Conservation (phyloP, 768 basidiomycete genomes). For the Dioszegia hungarica region DNA sequence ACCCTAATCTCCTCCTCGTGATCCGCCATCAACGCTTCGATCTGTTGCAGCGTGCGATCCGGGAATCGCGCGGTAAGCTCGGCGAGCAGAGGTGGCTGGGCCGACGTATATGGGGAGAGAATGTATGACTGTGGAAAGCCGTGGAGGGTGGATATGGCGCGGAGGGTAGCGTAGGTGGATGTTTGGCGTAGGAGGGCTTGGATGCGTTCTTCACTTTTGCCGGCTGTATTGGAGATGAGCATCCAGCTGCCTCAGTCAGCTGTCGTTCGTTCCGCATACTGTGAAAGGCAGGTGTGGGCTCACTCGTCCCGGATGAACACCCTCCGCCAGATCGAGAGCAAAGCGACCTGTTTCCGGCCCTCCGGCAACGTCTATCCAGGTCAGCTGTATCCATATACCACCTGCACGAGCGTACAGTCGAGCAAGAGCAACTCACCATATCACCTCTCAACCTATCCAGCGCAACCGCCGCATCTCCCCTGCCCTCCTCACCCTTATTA, state of each 20-base stretch:
- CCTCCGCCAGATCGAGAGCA: slow-evolving; percentile 77
- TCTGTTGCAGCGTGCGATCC: slow-evolving; percentile 19
- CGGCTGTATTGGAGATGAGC: slow-evolving; percentile 65
- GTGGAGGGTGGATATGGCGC: neutral
- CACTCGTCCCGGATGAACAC: slow-evolving; percentile 86
- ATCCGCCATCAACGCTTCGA: slow-evolving; percentile 42
- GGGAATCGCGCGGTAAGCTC: slow-evolving; percentile 46
- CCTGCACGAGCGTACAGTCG: no score
- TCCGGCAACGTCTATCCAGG: slow-evolving; percentile 62
- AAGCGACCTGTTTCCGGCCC: slow-evolving; percentile 63
- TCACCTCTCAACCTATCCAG: slow-evolving; percentile 38
- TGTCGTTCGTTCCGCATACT: slow-evolving; percentile 1
- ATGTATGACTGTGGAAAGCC: slow-evolving; percentile 28
- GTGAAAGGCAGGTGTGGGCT: slow-evolving; percentile 38
- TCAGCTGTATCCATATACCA: neutral
- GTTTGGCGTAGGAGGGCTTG: slow-evolving; percentile 67
- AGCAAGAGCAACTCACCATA: slow-evolving; percentile 54
- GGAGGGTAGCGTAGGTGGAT: slow-evolving; percentile 64
- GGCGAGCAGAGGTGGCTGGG: slow-evolving; percentile 25
- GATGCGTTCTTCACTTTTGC: slow-evolving; percentile 71
- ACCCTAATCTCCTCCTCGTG: slow-evolving; percentile 42
- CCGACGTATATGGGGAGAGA: slow-evolving; percentile 31
- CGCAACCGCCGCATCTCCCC: slow-evolving; percentile 57
- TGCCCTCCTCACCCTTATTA: slow-evolving; percentile 53
- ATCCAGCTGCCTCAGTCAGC: slow-evolving; percentile 61